phyloP scores from a whole-genome alignment of 768 basidiomycete species.

The Lactifluus volemus region DNA sequence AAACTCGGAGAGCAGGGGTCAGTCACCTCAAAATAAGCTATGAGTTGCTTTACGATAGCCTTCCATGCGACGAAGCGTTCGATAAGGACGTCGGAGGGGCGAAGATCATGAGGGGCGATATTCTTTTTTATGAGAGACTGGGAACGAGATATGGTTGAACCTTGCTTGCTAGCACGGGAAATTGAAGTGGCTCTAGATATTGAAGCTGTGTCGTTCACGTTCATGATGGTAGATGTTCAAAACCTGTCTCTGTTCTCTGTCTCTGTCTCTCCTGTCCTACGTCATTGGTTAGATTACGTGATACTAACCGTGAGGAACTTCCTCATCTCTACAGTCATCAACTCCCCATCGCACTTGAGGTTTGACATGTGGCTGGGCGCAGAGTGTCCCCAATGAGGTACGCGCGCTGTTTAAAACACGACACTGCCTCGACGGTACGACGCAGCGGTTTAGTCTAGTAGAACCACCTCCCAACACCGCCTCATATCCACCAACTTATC shows the following conservation, averaged over 20 bases:
- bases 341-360: no score
- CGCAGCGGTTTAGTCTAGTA: no score
- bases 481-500: no score
- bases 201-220: slow-evolving; percentile 39
- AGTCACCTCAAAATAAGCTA: slow-evolving; percentile 71
- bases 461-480: no score
- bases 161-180: slow-evolving; percentile 53
- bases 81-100: slow-evolving; percentile 92
- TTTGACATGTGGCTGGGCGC: no score
- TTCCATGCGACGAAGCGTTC: slow-evolving; percentile 95
- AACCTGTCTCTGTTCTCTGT: no score
- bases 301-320: no score
- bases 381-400: no score
- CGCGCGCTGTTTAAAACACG: no score
- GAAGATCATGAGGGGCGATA: slow-evolving; percentile 80
- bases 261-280: neutral
- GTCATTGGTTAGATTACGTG: no score
- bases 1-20: neutral
- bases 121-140: slow-evolving; percentile 94
- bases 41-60: slow-evolving; percentile 91
- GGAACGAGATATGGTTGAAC: slow-evolving; percentile 67
- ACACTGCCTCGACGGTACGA: no score
- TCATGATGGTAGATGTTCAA: neutral
- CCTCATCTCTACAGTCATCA: no score
- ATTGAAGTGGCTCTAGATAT: slow-evolving; percentile 65